Percentiles rank a stretch among this genome's conserved stretches.
phyloP scores from a whole-genome alignment of 768 basidiomycete species.

The Tricholoma sp. region DNA sequence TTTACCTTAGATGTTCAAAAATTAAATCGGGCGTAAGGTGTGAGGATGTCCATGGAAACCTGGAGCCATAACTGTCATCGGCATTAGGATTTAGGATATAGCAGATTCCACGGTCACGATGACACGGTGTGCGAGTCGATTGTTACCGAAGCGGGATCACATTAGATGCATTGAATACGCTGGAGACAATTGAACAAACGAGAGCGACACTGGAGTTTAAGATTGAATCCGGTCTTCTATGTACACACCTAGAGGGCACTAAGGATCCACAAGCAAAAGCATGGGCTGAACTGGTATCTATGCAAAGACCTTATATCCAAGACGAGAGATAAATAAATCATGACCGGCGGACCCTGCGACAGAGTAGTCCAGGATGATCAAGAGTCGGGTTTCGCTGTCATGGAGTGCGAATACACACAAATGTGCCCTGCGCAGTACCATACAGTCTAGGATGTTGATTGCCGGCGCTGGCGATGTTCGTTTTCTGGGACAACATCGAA shows the following conservation, averaged over 20 bases:
- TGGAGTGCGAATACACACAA: not conserved
- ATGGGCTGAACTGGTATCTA: not conserved
- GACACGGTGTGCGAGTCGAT: too few species aligned
- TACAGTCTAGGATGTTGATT: conserved; percentile 8
- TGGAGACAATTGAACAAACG: too few species aligned
- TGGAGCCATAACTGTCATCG: too few species aligned
- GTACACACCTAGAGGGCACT: not conserved
- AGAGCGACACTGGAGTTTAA: not conserved
- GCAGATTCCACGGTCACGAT: too few species aligned
- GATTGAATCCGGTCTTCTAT: not conserved
- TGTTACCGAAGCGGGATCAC: too few species aligned
- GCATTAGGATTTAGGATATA: too few species aligned
- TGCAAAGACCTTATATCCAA: not conserved
- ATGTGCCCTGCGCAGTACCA: not conserved
- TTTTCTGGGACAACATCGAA: conserved; percentile 74
- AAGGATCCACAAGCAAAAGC: not conserved
- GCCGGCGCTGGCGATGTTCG: conserved; percentile 25
- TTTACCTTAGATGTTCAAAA: too few species aligned
- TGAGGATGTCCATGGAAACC: too few species aligned
- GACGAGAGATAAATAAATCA: not conserved
- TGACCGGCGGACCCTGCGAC: not conserved
- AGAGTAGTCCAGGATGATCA: not conserved
- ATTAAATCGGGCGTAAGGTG: too few species aligned
- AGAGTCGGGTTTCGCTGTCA: not conserved
- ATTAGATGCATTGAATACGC: too few species aligned